Base-by-base conservation (phyloP, 73 alveolate genomes). In the Paramecium pentaurelia region DNA sequence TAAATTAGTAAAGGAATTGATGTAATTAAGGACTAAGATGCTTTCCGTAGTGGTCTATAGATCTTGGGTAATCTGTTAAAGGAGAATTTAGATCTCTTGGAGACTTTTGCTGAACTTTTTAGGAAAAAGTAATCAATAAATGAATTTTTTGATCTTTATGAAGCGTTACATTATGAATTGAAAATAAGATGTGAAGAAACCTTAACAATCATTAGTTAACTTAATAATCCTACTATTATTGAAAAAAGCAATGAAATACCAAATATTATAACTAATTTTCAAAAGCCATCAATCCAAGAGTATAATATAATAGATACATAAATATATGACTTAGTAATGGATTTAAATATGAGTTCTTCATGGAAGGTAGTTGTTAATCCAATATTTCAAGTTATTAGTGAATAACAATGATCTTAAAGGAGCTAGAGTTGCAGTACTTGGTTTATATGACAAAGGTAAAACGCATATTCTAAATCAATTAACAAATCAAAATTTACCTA, bases 381-480 rank as follows among this genome's bases (percentile, higher is more conserved):
- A 42, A 1, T 80, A 47, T 80, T 32, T 32, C 49, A 32, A 80
- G 91, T 36, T 80, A 9, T 80, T 44, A 18, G n/a, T 80, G 44
- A 80, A 80, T 12, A n/a, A 80, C 34, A 40, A 40, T 80, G 73
- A 40, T 8, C 58, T 80, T 12, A 80, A 80, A 80, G 91, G 91
- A 1, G 91, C 91, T 44, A 80, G 58, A 32, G 77, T 88, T 28
- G 87, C 94, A 40, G 94, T 88, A 28, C 34, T 86, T 27, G 94
- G 94, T 25, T 37, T 86, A 30, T 88, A 88, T 42, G 94, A 88
- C n/a, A 88, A 88, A 42, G 94, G 94, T 18, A 88, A 88, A 40
- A 88, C 94, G 8, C 87, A 70, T 30, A 60, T 88, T 1, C 32
- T 88, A 28, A 88, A 88, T 40, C 27, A 64, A 70, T 30, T 88